Evolutionary conservation across 1,139 yeast species (phyloP).

Genomic region (Lodderomyces metapsilosis): DNA sequence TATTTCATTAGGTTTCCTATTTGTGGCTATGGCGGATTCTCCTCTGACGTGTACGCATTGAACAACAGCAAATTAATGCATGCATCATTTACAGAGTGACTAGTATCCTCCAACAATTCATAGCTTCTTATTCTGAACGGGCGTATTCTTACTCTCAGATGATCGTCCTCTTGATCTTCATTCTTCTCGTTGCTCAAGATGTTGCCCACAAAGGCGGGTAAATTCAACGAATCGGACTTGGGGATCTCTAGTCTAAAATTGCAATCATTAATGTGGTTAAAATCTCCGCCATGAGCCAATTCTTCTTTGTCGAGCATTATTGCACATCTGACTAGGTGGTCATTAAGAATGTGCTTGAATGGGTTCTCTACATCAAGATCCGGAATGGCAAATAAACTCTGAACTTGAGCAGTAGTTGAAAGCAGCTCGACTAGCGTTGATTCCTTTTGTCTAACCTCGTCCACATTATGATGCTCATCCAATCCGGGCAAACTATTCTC

Average conservation of each 20-base stretch:
- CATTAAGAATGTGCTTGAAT: conserved; percentile 22
- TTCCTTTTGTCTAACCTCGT: not conserved
- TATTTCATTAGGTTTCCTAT: no score
- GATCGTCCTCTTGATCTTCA: conserved; percentile 4
- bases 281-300: conserved; percentile 33
- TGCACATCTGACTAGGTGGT: conserved; percentile 22
- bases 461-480: not conserved
- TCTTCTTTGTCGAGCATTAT: conserved; percentile 37
- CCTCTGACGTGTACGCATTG: conserved; percentile 68
- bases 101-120: conserved; percentile 70
- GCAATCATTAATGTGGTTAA: conserved; percentile 28
- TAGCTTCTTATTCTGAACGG: conserved; percentile 42
- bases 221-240: conserved; percentile 16
- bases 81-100: conserved; percentile 61
- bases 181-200: conserved; percentile 2
- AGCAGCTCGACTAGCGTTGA: not conserved
- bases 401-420: conserved; percentile 14
- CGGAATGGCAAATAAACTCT: conserved; percentile 32
- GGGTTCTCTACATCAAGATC: conserved; percentile 32
- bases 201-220: conserved; percentile 14
- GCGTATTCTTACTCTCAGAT: conserved; percentile 6
- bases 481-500: not conserved
- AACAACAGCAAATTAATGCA: conserved; percentile 71
- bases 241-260: conserved; percentile 24
- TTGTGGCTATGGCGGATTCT: conserved; percentile 40